phyloP scores from a whole-genome alignment of 2,329 filamentous ascomycete genomes.

The Botrytis hyacinthi region DNA sequence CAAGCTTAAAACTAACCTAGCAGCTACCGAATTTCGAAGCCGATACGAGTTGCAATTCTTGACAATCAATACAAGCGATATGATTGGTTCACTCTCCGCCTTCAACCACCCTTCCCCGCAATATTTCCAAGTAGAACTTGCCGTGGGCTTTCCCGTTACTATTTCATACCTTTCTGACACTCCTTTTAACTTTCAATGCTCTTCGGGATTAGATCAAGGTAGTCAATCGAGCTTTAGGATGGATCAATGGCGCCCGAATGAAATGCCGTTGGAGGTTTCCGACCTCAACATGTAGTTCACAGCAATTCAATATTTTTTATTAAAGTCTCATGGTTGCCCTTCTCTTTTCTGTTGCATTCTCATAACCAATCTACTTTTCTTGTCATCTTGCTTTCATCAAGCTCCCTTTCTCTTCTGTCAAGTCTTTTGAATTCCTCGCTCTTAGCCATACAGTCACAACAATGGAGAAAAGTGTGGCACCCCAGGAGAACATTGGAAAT shows the following conservation, averaged over 20 bases:
- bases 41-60: constrained; percentile 14
- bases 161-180: background rate
- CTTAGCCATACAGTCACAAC: background rate
- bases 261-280: constrained; percentile 10
- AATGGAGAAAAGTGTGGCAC: constrained; percentile 32
- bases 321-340: background rate
- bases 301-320: constrained; percentile 8
- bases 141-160: constrained; percentile 13
- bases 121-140: constrained; percentile 15
- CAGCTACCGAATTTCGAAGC: constrained; percentile 24
- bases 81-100: constrained; percentile 4
- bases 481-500: constrained; percentile 24
- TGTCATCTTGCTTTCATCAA: background rate
- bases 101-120: constrained; percentile 5
- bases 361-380: background rate
- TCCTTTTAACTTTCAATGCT: background rate
- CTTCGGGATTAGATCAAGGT: constrained; percentile 10
- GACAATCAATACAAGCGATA: background rate
- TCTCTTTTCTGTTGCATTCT: background rate
- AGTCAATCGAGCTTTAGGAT: background rate
- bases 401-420: background rate
- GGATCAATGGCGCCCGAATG: background rate
- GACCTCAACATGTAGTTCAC: background rate
- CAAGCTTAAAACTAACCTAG: background rate
- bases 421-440: background rate